Base-by-base conservation (phyloP, 2,329 filamentous ascomycete species). In the Cladophialophora immunda region DNA sequence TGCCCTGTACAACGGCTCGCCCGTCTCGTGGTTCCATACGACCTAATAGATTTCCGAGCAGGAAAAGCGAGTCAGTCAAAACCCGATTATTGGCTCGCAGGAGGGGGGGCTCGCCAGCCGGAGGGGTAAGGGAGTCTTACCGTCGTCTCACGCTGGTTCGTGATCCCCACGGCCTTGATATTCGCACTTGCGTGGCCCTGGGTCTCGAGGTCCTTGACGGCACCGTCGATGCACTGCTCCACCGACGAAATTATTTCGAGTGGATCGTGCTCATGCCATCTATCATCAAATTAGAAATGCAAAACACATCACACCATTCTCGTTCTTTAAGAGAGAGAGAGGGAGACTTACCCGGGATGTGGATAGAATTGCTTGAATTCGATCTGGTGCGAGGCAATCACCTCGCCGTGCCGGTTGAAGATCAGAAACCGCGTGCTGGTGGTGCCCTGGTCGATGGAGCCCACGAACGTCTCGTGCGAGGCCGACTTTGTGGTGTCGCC, bases 261-360 rank as follows among this genome's bases (percentile, higher is more conserved):
- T 4, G 93, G 92, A 75, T 96, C 90, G 76, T 97, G 93, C 78
- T 97, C 93, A 78, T 97, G 92, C 92, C 92, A 96, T 78, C 91
- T 93, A 45, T 29, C 76, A 41, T 19, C 22, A 7, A 27, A 27
- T 30, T 25, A 27, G 50, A 53, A 53, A 27, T 22, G 29, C 11
- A 7, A 53, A 53, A 27, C 50, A 53, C 11, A 7, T 36, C 15
- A 29, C 65, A 58, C 34, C 30, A 25, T 32, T 11, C 6, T 11
- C 13, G 17, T 2, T 25, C 11, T 27, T 22, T 19, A n/a, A 34
- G n/a, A n/a, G n/a, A 34, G 32, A 25, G n/a, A 11, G 9, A 34
- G 17, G 15, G 19, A 32, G 11, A 61, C 58, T 17, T 84, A 95
- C 91, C 93, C 94, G 70, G 93, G 90, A 68, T 93, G 85, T 17